Percentiles rank a stretch among this genome's conserved stretches.
phyloP scores from a whole-genome alignment of 495 filamentous ascomycete genomes.

The Chaetomium fimeti region DNA sequence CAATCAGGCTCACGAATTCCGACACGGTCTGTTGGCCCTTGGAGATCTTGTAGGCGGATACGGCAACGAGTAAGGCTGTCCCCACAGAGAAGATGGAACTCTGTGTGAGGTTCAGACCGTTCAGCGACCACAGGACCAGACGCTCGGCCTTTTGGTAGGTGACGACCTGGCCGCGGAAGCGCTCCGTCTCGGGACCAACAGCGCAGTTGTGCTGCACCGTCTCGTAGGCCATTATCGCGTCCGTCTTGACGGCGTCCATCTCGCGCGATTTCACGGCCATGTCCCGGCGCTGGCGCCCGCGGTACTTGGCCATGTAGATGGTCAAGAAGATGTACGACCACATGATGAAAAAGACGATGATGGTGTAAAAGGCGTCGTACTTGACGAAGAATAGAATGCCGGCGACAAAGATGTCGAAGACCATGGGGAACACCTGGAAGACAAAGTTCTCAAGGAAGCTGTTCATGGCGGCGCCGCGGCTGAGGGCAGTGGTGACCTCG shows the following conservation, averaged over 20 bases:
- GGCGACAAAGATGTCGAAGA: conserved; percentile 81
- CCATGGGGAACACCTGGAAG: conserved; percentile 88
- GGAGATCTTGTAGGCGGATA: conserved; percentile 84
- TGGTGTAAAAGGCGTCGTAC: conserved; percentile 86
- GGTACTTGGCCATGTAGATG: conserved; percentile 88
- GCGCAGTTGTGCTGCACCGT: conserved; percentile 55
- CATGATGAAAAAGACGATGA: conserved; percentile 76
- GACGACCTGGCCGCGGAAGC: neutral
- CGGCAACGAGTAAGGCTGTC: conserved; percentile 74
- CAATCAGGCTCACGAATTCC: conserved; percentile 74
- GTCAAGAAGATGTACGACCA: conserved; percentile 52
- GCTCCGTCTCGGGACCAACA: neutral
- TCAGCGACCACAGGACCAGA: conserved; percentile 74
- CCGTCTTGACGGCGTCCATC: conserved; percentile 93
- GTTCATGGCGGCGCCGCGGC: neutral
- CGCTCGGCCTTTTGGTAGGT: conserved; percentile 82
- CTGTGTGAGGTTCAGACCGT: conserved; percentile 85
- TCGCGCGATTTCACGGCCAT: conserved; percentile 88
- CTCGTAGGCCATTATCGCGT: conserved; percentile 93
- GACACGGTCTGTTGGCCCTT: conserved; percentile 68
- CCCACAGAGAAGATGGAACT: conserved; percentile 84
- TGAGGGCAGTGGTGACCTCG: conserved; percentile 49
- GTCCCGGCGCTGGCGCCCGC: conserved; percentile 77
- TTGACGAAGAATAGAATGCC: conserved; percentile 73
- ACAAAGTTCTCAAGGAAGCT: conserved; percentile 55